Base-by-base conservation (phyloP, 2,329 filamentous ascomycete species). In the Colletotrichum scovillei region DNA sequence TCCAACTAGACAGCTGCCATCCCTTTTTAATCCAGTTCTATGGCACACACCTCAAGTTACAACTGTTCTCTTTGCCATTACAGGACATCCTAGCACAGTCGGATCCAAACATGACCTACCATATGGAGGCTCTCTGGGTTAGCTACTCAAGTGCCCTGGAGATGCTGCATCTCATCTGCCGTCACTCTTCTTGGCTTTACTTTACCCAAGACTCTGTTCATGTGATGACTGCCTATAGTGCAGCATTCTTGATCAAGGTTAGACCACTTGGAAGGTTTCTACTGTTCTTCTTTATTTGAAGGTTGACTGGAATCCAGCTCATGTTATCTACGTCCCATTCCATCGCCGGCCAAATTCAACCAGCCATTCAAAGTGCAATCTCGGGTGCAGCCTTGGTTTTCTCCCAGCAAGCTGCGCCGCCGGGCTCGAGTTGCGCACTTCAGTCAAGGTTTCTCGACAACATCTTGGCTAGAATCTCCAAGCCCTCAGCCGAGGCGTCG, bases 121-220 rank as follows among this genome's bases (percentile, higher is more conserved):
- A 78, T 76, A 71, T 82, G 60, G 74, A 81, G 66, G 77, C 79
- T n/a, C 76, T 80, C 1, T 84, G 78, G 79, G 73, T 77, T 14
- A 78, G 79, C 49, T 83, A 79, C 26, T 78, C 78, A 2, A 80
- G 78, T 26, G 80, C 81, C 28, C 24, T 71, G 19, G 68, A 71
- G 35, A 78, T 81, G 79, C 74, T 84, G 4, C 77, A 78, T 24
- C 68, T 83, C 24, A 80, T 83, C 22, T 77, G 78, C 19, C 63
- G 76, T 16, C 76, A 79, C 62, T 72, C 80, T 0, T 78, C 79
- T 3, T 78, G 79, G 56, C 75, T 85, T 0, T 84, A 81, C 69
- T 85, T 84, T 74, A 81, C 80, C 3, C 83, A 85, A 73, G 83
- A 84, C 64, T 84, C 83, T 1, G 77, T 85, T 5, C 83, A 85